phyloP scores from a whole-genome alignment of 768 basidiomycete species.

The Hypholoma sublateritium region DNA sequence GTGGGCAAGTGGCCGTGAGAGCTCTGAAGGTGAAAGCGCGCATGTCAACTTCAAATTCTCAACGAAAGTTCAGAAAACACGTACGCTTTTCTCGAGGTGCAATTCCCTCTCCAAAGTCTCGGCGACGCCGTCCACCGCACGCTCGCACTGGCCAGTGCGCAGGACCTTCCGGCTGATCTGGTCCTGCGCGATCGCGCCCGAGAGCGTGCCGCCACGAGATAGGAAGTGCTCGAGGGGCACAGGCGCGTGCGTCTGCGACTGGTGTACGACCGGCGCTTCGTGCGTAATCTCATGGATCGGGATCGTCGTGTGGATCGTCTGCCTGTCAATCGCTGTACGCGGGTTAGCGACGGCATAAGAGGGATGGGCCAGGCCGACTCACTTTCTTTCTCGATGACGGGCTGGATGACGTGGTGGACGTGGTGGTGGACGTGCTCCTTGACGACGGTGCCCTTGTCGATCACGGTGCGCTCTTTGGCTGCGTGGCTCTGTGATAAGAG shows the following conservation, averaged over 20 bases:
- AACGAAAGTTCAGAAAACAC: not conserved
- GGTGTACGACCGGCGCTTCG: conserved; percentile 36
- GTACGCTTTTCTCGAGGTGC: conserved; percentile 7
- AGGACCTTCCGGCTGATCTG: conserved; percentile 22
- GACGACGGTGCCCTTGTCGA: conserved; percentile 33
- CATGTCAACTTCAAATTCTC: not conserved
- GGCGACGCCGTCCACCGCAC: conserved; percentile 26
- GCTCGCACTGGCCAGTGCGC: conserved; percentile 18
- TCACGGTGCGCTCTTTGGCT: conserved; percentile 26
- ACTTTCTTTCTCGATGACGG: conserved; percentile 40
- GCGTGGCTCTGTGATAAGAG: conserved; percentile 16
- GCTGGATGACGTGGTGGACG: conserved; percentile 37
- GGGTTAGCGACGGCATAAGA: not conserved
- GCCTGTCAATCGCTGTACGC: conserved; percentile 26
- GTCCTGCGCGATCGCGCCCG: conserved; percentile 9
- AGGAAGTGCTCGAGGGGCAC: conserved; percentile 34
- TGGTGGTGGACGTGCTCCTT: conserved; percentile 34
- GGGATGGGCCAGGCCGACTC: conserved; percentile 4
- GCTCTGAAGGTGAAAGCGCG: not conserved
- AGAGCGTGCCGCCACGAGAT: conserved; percentile 21
- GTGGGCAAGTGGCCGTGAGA: not conserved
- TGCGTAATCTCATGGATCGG: conserved; percentile 35
- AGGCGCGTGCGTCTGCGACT: conserved; percentile 32
- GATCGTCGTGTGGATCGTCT: conserved; percentile 31
- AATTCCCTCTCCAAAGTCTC: conserved; percentile 19